Evolutionary conservation across 1,284 basidiomycete genomes (phyloP).

Genomic region (Ceratobasidium sp.): DNA sequence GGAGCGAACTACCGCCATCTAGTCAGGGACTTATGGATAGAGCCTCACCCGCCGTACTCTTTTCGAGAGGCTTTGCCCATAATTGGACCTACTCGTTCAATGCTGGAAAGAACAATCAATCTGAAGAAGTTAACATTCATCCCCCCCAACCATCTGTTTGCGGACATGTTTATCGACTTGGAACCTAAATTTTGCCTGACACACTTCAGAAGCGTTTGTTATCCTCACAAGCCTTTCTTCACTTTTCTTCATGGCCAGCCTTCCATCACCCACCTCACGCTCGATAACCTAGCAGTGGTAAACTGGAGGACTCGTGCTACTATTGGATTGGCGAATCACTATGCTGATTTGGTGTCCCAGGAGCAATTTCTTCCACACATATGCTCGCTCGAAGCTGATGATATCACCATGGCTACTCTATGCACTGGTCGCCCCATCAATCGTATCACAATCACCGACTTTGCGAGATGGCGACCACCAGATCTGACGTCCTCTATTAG

Average conservation of each 20-base stretch:
- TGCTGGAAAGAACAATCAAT: background rate
- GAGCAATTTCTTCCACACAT: slow-evolving; percentile 1
- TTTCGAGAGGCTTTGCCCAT: background rate
- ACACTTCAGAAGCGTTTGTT: background rate
- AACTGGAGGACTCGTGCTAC: background rate
- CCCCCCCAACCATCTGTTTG: slow-evolving; percentile 8
- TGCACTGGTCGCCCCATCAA: slow-evolving; percentile 7
- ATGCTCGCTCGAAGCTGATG: background rate
- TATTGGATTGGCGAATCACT: background rate
- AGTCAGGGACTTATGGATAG: background rate
- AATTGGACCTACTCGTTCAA: background rate
- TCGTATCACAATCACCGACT: background rate
- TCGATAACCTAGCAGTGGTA: background rate
- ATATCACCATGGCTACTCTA: background rate
- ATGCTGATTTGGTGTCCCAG: background rate
- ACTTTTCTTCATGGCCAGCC: slow-evolving; percentile 9
- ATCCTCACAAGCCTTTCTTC: background rate
- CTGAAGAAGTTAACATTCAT: background rate
- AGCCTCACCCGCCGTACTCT: background rate
- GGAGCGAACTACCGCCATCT: background rate
- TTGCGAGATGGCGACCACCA: background rate
- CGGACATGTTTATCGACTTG: background rate
- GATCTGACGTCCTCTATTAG: background rate
- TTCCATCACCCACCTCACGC: slow-evolving; percentile 8
- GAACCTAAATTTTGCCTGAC: slow-evolving; percentile 7